Base-by-base conservation (phyloP, 768 basidiomycete genomes). In the Boletus tylopilopsis region DNA sequence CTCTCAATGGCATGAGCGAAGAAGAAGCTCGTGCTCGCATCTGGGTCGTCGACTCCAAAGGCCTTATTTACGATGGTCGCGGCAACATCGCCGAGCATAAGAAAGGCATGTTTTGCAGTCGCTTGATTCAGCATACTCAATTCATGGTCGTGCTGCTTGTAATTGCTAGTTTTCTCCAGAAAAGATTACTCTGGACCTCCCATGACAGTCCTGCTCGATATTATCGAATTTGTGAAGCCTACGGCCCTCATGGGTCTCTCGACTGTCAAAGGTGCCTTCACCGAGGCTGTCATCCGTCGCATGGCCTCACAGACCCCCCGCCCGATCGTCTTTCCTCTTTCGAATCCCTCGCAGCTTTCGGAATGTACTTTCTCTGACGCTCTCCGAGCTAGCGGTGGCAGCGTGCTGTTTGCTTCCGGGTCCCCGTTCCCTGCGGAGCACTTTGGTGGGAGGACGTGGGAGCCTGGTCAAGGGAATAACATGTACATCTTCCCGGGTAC, bases 401-500 rank as follows among this genome's bases (percentile, higher is more conserved):
- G 67, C 35, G 87, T 86, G 16, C 79, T 96, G 49, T 96, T 93
- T 63, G 93, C 94, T 0, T 85, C 83, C 34, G 94, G 93, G 4
- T 89, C 87, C 27, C 94, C 93, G 4, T 96, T 94, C 79, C 77
- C 80, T 13, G 73, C 77, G 39, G 74, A 84, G 55, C 59, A 69
- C 48, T 85, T 74, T 69, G 67, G 75, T 30, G 83, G 82, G 25
- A 73, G 71, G 45, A 75, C 56, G 29, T 71, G 85, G 56, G 83
- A 85, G 55, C 84, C 94, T 2, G 90, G 90, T 21, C 94, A 96
- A 70, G 93, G 93, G 23, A 96, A 95, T 67, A 97, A 95, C 68
- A 93, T 94, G 90, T 89, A 87, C 66, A 86, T 87, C 61, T 85
- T 85, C 75, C 83, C 82, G 42, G 80, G 82, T 80, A 35, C 15